Base-by-base conservation (phyloP, 1,284 basidiomycete genomes). In the Malassezia caprae region DNA sequence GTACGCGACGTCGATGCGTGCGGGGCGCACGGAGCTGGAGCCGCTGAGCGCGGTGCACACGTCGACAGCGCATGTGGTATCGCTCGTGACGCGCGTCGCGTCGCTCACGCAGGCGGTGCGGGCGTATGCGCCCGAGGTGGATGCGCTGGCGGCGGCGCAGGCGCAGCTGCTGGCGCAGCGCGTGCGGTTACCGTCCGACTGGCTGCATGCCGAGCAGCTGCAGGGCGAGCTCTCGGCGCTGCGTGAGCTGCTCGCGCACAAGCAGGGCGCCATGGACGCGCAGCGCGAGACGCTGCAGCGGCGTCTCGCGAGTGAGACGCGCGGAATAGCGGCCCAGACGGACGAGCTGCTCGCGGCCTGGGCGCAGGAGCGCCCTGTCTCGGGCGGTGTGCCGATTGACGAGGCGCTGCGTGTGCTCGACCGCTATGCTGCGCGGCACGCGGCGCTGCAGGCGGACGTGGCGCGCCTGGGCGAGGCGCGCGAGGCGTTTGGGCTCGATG, bases 221-320 rank as follows among this genome's bases (percentile, higher is more conserved):
- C 83, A 89, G 62, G 89, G 91, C 45, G 94, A 98, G 78, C 96
- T 91, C 91, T 89, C 88, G 69, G 90, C 93, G 19, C 96, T 94
- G 78, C 90, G 90, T 62, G 93, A 98, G 78, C 94, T 98, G 59
- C 80, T 98, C 75, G 90, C 89, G 78, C 82, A 93, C 68, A 98
- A 98, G 83, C 94, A 91, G 68, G 90, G 93, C 70, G 88, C 88
- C 24, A 98, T 99, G 70, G 90, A 96, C 78, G 93, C 98, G 76
- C 94, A 98, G 76, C 81, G 93, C 41, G 91, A 90, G 56, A 91
- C 91, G 2, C 79, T 98, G 19, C 93, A 96, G 76, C 81, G 96
- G 66, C 98, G 98, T 81, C 94, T 98, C 73, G 88, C 93, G n/a
- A 91, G 93, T 2, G 90, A 99, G 75, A 94, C 96, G 79, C 94